These are phyloP conservation scores for Plasmodium coatneyi DNA, from an alignment of 169 alveolate species.

Conservation along the genomic window DNA sequence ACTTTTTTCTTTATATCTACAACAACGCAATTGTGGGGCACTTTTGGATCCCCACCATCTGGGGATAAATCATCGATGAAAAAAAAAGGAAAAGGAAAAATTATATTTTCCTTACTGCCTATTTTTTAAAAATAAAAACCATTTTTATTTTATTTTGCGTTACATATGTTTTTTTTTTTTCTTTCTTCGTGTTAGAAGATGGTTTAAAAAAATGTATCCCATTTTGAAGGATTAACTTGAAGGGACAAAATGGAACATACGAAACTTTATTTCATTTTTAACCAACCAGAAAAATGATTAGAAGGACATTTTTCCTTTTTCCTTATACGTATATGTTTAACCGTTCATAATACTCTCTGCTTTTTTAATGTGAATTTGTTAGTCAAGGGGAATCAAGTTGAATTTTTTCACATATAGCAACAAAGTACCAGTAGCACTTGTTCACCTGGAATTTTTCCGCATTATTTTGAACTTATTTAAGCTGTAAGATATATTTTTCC, in stretches of 20 bases:
- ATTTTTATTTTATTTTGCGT: not conserved
- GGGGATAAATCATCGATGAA: not conserved
- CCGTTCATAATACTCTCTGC: not conserved
- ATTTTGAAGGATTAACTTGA: not conserved
- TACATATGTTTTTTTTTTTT: not conserved
- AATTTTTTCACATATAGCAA: not conserved
- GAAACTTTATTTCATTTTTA: not conserved
- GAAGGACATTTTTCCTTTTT: not conserved
- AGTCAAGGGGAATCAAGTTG: not conserved
- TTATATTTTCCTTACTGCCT: not conserved
- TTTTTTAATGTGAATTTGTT: not conserved
- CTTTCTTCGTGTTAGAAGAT: not conserved
- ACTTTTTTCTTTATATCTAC: not conserved
- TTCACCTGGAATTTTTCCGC: not conserved
- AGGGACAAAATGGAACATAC: not conserved
- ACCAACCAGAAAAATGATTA: not conserved
- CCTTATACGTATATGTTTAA: not conserved
- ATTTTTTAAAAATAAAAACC: not conserved
- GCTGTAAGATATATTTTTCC: not conserved
- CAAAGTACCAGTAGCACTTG: not conserved
- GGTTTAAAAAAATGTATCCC: not conserved
- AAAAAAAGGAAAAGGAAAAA: not conserved
- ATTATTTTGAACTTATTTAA: not conserved
- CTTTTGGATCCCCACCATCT: not conserved
- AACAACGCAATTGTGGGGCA: not conserved